Evolutionary conservation across 116 monocot species (phyloP).

Genomic region (Phalaenopsis hybrid): DNA sequence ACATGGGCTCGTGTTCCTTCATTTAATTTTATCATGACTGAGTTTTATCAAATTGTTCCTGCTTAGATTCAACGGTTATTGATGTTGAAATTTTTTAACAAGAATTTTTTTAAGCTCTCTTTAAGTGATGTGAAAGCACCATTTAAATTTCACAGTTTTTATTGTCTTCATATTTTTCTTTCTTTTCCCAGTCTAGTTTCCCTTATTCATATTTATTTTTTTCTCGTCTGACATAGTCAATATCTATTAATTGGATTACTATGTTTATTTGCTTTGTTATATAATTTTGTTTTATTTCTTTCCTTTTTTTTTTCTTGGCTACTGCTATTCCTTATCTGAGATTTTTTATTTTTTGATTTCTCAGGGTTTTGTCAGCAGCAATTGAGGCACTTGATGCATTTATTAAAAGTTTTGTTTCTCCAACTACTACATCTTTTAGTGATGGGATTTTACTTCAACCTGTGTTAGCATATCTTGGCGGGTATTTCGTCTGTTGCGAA

Average conservation of each 20-base stretch:
- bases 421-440: slow-evolving; percentile 20
- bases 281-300: background rate
- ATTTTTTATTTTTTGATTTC: background rate
- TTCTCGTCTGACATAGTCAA: background rate
- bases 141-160: too few relatives aligned
- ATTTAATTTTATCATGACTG: background rate
- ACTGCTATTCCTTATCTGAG: background rate
- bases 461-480: slow-evolving; percentile 83
- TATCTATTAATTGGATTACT: background rate
- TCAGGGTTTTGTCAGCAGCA: slow-evolving; percentile 77
- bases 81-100: too few relatives aligned
- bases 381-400: slow-evolving; percentile 88
- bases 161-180: background rate
- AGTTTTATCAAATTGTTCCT: background rate
- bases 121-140: too few relatives aligned
- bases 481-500: slow-evolving; percentile 28
- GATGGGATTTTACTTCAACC: slow-evolving; percentile 79
- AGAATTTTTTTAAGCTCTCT: too few relatives aligned
- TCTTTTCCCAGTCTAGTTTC: background rate
- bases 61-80: too few relatives aligned
- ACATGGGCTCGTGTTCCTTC: too few relatives aligned
- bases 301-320: background rate
- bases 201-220: background rate
- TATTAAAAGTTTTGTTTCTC: slow-evolving; percentile 72
- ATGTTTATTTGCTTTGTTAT: background rate